A percentile compares a stretch with the other conserved stretches of the same genome.
Conservation (phyloP, 108 stramenopile genomes). For the Cylindrotheca closterium region DNA sequence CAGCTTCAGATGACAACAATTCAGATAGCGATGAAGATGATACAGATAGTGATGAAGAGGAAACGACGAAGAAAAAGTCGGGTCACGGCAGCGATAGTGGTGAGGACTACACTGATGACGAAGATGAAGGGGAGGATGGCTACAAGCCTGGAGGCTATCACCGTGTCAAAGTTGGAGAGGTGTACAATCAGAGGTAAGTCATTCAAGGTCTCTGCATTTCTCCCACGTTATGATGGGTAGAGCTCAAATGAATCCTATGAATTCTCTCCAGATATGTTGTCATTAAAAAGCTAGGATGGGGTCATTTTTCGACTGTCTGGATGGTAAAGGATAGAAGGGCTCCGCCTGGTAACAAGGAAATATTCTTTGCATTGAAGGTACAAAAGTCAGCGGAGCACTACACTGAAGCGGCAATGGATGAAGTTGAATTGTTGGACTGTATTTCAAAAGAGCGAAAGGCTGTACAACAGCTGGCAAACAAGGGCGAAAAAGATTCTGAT, state of each 20-base stretch:
- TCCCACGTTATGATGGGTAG: background rate
- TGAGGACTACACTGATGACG: constrained; percentile 94
- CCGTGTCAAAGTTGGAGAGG: constrained; percentile 91
- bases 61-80: constrained; percentile 14
- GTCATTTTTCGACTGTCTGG: constrained; percentile 99
- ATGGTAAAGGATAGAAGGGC: constrained; percentile 81
- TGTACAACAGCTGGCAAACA: constrained; percentile 29
- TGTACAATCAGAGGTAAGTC: constrained; percentile 87
- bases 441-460: constrained; percentile 73
- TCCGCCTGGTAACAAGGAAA: constrained; percentile 25
- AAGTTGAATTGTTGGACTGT: constrained; percentile 92
- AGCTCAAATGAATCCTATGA: background rate
- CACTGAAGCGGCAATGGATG: constrained; percentile 97
- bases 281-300: constrained; percentile 98
- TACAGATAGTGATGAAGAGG: constrained; percentile 18
- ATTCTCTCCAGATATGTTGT: constrained; percentile 77
- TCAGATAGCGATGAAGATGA: constrained; percentile 30
- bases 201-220: background rate
- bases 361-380: constrained; percentile 92
- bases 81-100: constrained; percentile 65
- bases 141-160: constrained; percentile 96
- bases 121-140: constrained; percentile 90
- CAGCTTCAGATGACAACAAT: constrained; percentile 4
- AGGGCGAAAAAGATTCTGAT: constrained; percentile 39
- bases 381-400: constrained; percentile 97